phyloP scores from a whole-genome alignment of 2,329 filamentous ascomycete species.

The Botryotinia narcissicola region DNA sequence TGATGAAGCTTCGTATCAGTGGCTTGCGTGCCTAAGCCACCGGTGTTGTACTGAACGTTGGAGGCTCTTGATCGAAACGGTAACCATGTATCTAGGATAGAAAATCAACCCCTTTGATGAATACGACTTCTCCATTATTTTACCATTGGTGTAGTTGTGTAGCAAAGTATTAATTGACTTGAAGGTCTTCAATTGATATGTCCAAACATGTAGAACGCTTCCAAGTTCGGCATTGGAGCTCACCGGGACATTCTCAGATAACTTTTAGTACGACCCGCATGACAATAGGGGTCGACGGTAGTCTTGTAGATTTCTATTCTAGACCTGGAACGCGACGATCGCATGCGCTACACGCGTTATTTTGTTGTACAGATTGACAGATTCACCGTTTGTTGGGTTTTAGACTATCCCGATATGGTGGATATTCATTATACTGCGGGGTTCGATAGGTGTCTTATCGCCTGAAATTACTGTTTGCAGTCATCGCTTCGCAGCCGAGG shows the following conservation, averaged over 20 bases:
- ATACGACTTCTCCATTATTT: background rate
- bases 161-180: background rate
- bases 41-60: background rate
- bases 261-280: background rate
- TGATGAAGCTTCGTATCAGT: background rate
- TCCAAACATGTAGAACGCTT: background rate
- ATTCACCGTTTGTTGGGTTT: background rate
- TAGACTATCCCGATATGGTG: background rate
- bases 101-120: background rate
- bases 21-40: background rate
- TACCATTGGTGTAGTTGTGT: background rate
- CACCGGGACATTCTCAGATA: background rate
- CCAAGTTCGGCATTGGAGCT: background rate
- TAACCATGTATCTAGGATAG: background rate
- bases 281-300: background rate
- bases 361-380: background rate
- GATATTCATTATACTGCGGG: background rate
- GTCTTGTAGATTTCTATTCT: background rate
- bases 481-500: conserved; percentile 6
- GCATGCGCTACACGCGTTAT: background rate
- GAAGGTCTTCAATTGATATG: background rate
- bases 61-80: background rate
- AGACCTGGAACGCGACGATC: background rate
- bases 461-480: background rate
- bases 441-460: background rate